Conservation (phyloP, 2,329 filamentous ascomycete genomes). For the Xylariaceae sp. region DNA sequence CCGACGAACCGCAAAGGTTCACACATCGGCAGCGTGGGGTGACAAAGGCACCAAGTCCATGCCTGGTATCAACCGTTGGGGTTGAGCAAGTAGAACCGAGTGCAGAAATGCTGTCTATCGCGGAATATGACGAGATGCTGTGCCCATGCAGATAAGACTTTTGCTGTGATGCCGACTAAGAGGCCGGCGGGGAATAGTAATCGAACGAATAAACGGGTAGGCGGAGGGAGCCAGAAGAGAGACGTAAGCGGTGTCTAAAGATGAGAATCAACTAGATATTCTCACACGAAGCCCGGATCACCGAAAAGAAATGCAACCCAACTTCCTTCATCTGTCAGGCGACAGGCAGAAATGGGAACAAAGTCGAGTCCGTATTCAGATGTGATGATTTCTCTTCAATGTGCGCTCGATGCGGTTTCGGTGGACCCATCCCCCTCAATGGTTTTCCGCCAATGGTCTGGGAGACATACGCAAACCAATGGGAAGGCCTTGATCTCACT, state of each 20-base stretch:
- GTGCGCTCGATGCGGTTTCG: slow-evolving; percentile 49
- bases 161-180: slow-evolving; percentile 6
- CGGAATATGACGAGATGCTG: slow-evolving; percentile 30
- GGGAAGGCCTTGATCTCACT: slow-evolving; percentile 98
- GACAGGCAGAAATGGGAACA: slow-evolving; percentile 18
- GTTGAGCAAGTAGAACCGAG: slow-evolving; percentile 30
- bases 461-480: slow-evolving; percentile 89
- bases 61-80: slow-evolving; percentile 22
- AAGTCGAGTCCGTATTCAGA: slow-evolving; percentile 20
- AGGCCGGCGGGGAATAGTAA: not conserved
- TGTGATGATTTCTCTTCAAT: slow-evolving; percentile 25
- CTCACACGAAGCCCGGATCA: slow-evolving; percentile 30
- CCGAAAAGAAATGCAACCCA: slow-evolving; percentile 35
- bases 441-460: slow-evolving; percentile 93
- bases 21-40: slow-evolving; percentile 5
- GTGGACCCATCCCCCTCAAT: slow-evolving; percentile 82
- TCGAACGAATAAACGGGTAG: not conserved
- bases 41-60: slow-evolving; percentile 9
- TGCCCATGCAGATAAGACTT: slow-evolving; percentile 30
- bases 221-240: not conserved
- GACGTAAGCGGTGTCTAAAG: slow-evolving; percentile 10
- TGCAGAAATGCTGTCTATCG: slow-evolving; percentile 35
- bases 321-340: slow-evolving; percentile 22
- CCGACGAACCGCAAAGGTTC: slow-evolving; percentile 17
- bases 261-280: slow-evolving; percentile 10